Percentiles rank a stretch among this genome's conserved stretches.
phyloP scores from a whole-genome alignment of 331 rosid species.

The Erythrophleum ivorense region DNA sequence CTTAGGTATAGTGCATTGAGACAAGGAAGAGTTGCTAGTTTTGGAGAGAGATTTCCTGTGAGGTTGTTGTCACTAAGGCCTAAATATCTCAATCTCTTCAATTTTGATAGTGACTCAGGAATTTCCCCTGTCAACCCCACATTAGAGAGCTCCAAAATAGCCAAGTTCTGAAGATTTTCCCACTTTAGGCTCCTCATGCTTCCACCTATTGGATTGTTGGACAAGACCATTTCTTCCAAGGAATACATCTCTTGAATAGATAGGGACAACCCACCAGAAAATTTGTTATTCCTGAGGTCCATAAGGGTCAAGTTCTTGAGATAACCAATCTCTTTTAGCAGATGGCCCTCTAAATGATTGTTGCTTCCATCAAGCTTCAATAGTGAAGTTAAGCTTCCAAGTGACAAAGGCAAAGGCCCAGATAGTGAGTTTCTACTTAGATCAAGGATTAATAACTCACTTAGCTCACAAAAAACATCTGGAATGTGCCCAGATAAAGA shows the following conservation, averaged over 20 bases:
- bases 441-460: conserved; percentile 69
- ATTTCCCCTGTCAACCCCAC: conserved; percentile 74
- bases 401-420: conserved; percentile 61
- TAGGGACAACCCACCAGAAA: conserved; percentile 66
- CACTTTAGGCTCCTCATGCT: conserved; percentile 58
- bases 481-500: conserved; percentile 65
- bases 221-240: conserved; percentile 70
- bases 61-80: conserved; percentile 81
- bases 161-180: conserved; percentile 64
- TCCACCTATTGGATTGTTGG: conserved; percentile 87
- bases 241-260: conserved; percentile 66
- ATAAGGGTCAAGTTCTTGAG: conserved; percentile 71
- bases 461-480: conserved; percentile 50
- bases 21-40: conserved; percentile 69
- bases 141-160: conserved; percentile 73
- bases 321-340: conserved; percentile 48
- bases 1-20: conserved; percentile 73
- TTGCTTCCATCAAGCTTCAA: conserved; percentile 86
- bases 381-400: conserved; percentile 64
- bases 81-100: conserved; percentile 76
- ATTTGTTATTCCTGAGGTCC: conserved; percentile 78
- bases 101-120: conserved; percentile 70
- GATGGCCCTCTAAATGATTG: conserved; percentile 64
- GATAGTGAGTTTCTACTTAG: conserved; percentile 74
- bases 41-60: conserved; percentile 64